Base-by-base conservation (phyloP, 805 yeast species). In the Nakazawaea ishiwadae region DNA sequence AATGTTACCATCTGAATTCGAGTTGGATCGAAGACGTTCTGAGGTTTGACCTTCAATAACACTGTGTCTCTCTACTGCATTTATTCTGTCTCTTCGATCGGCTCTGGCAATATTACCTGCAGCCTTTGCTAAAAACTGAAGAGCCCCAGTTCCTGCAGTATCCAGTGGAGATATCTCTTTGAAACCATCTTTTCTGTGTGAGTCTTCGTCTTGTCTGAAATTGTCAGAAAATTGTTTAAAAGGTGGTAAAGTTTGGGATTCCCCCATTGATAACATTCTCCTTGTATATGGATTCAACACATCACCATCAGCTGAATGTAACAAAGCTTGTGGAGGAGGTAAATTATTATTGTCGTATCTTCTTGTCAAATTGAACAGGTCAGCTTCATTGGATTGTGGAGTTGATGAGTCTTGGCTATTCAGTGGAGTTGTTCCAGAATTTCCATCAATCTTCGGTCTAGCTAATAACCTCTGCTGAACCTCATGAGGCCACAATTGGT, bases 51-150 rank as follows among this genome's bases (percentile, higher is more conserved):
- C 52, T 40, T 76, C 82, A 12, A 77, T 50, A 44, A 65, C 71
- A 33, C 65, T 68, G 45, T 76, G 77, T 44, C 69, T 65, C 36
- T 64, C 66, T 40, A 69, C 56, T 1, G 76, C 84, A 55, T 71
- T 75, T 29, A 77, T 75, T 31, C 75, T 63, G 51, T 81, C 86
- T 47, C 84, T 63, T 47, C 72, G 79, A 52, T 79, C 87, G 3
- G 84, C 81, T 45, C 73, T 68, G 3, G 89, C 85, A 15, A 82
- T 79, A 9, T 82, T 74, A 0, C 89, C 91, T 1, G 91, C 93
- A 0, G 89, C 86, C 48, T 80, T 79, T 5, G 93, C 91, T 17
- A 84, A 57, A 55, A 79, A 84, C 21, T 77, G 81, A 47, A 84
- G 63, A 0, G 91, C 86, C 6, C 84, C 84, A 7, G 44, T 35